Evolutionary conservation across 352 stramenopile genomes (phyloP), one percentile per base, ranked within the genome.

Genomic region (Pythium myriotylum): DNA sequence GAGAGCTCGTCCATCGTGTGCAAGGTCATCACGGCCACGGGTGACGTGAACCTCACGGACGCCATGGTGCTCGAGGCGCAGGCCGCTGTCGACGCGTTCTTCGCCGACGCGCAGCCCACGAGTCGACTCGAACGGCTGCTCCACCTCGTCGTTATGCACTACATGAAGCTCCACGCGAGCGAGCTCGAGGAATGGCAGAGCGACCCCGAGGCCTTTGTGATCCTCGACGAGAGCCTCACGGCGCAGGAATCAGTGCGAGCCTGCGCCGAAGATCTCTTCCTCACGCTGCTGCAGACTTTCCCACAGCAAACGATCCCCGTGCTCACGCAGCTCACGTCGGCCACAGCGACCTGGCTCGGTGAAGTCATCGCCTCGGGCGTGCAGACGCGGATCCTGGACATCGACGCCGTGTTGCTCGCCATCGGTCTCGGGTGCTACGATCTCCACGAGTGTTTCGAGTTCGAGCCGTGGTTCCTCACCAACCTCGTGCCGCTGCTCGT

Each of bases 371-470:
- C 12, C 22, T 33, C 19, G 29, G n/a, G n/a, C 50, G 1, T 41
- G 47, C 8, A 39, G 10, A 39, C 12, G 37, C 32, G 32, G 19
- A 45, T 54, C 43, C 89, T 54, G 56, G 79, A 91, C 20, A 79
- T 83, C 19, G 87, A 96, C 62, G 82, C 87, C 2, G 74, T 96
- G 50, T 73, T 96, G 48, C 71, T 96, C 22, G 85, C 85, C 24
- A 83, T 92, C 43, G 87, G 87, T 2, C 62, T 94, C 12, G 81
- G 85, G 17, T 94, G 84, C 62, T 96, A 94, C 64, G 86, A 94
- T 54, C 79, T 96, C 7, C 86, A 96, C 65, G 82, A 93, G 40
- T 84, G 79, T 45, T 94, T 96, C 42, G 85, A 94, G 19, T 96
- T 96, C 65, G 85, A 94, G 65, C 87, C 81, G 8, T 94, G 85